Conservation (phyloP, 139 green algal genomes). For the Chara braunii region DNA sequence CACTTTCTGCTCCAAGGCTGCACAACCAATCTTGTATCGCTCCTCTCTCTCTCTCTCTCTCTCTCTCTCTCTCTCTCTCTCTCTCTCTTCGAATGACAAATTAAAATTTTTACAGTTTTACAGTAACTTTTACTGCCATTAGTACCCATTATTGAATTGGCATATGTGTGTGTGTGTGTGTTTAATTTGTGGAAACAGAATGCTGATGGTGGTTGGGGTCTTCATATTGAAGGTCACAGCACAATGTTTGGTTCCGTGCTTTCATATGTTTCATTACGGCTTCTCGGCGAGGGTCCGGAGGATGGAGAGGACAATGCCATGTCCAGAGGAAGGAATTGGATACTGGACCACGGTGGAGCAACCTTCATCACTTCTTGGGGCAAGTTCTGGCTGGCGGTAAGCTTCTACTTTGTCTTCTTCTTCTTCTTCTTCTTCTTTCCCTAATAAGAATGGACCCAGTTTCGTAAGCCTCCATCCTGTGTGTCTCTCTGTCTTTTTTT, state of each 20-base stretch:
- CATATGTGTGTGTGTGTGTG: constrained; percentile 5
- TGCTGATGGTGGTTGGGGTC: constrained; percentile 83
- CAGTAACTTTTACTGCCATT: too few species aligned
- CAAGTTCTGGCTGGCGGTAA: constrained; percentile 93
- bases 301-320: constrained; percentile 13
- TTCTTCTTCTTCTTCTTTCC: too few species aligned
- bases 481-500: too few species aligned
- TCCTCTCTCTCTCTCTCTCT: too few species aligned
- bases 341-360: constrained; percentile 72
- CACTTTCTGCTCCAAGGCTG: too few species aligned
- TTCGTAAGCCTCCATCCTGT: too few species aligned
- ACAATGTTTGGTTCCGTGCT: constrained; percentile 98
- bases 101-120: too few species aligned
- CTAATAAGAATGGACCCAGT: too few species aligned
- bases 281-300: constrained; percentile 34
- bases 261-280: constrained; percentile 50
- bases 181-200: constrained; percentile 49
- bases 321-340: constrained; percentile 59
- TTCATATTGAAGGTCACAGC: constrained; percentile 93
- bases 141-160: too few species aligned
- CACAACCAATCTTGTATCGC: too few species aligned
- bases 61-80: too few species aligned
- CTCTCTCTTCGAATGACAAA: too few species aligned
- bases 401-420: constrained; percentile 8
- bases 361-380: constrained; percentile 83